Conservation (phyloP, 2,329 filamentous ascomycete species). For the Herpotrichia juniperi region DNA sequence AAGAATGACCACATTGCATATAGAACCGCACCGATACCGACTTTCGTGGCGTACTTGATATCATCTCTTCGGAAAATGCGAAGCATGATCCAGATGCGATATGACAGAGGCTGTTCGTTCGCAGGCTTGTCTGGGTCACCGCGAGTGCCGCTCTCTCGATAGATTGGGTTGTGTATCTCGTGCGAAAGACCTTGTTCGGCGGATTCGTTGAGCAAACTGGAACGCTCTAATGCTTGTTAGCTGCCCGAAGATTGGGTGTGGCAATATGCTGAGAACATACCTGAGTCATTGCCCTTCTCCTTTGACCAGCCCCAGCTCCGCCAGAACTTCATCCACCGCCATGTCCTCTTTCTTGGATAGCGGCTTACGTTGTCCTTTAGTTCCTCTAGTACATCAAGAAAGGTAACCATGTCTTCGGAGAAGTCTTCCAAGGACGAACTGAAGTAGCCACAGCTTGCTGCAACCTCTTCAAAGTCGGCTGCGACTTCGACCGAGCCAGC, state of each 20-base stretch:
- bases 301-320: constrained; percentile 29
- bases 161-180: constrained; percentile 44
- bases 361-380: constrained; percentile 75
- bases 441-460: constrained; percentile 96
- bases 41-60: constrained; percentile 84
- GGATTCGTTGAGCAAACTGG: constrained; percentile 30
- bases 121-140: constrained; percentile 34
- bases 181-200: constrained; percentile 37
- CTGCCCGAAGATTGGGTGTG: neutral
- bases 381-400: constrained; percentile 84
- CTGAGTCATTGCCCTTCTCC: constrained; percentile 21
- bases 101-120: constrained; percentile 45
- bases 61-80: constrained; percentile 68
- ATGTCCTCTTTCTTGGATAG: constrained; percentile 67
- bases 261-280: constrained; percentile 15
- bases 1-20: constrained; percentile 92
- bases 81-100: constrained; percentile 61
- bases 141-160: constrained; percentile 28
- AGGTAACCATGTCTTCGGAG: constrained; percentile 84
- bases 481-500: constrained; percentile 75
- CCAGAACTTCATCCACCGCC: constrained; percentile 92
- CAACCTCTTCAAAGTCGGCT: constrained; percentile 95
- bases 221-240: constrained; percentile 26
- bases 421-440: constrained; percentile 91
- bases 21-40: constrained; percentile 85